A percentile compares a stretch with the other conserved stretches of the same genome.
These are phyloP conservation scores for Starmerella bombi DNA, from an alignment of 805 yeast genomes.

Conservation along the genomic window DNA sequence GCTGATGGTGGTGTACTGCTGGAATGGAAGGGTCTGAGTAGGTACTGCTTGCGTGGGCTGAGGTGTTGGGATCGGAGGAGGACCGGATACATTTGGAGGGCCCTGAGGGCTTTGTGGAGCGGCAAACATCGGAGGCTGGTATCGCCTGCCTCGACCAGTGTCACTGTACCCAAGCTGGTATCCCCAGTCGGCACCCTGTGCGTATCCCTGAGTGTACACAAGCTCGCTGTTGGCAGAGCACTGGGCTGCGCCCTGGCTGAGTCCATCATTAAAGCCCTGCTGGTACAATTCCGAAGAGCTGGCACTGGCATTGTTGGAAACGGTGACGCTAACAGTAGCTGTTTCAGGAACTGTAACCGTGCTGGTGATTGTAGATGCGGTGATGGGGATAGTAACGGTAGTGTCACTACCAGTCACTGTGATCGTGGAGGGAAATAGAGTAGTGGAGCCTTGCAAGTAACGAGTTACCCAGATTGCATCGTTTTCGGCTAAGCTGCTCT, in stretches of 20 bases:
- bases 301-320: too few relatives aligned
- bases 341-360: neutral
- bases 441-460: neutral
- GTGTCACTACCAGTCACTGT: neutral
- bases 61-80: neutral
- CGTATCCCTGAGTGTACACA: constrained; percentile 7
- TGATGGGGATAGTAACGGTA: neutral
- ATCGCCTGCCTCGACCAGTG: constrained; percentile 3
- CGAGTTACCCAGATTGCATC: constrained; percentile 4
- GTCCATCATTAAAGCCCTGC: constrained; percentile 6
- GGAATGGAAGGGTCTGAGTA: neutral
- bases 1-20: constrained; percentile 10
- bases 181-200: constrained; percentile 13
- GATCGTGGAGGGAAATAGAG: neutral
- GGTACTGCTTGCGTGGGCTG: neutral
- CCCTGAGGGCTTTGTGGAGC: neutral
- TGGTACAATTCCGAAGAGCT: neutral
- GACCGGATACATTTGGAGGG: neutral
- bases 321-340: neutral
- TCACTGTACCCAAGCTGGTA: constrained; percentile 13
- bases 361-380: neutral
- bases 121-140: constrained; percentile 5
- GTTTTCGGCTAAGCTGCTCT: neutral
- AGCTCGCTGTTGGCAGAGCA: neutral
- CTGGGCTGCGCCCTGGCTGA: neutral